These are phyloP conservation scores for Aspergillus chevalieri DNA, from an alignment of 2,329 filamentous ascomycete genomes.

Conservation along the genomic window DNA sequence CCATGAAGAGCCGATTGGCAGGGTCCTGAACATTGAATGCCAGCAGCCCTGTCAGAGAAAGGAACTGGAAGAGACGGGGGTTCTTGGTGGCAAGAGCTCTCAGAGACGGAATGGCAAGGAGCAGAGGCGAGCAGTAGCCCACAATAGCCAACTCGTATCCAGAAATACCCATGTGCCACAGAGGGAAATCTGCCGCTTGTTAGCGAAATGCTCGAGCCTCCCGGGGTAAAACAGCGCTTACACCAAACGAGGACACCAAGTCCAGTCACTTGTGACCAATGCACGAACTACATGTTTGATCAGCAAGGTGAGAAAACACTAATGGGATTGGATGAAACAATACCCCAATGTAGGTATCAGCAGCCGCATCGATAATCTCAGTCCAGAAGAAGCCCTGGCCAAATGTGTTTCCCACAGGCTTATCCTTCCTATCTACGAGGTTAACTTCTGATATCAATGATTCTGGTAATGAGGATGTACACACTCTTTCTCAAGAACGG, in stretches of 20 bases:
- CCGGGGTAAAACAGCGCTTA: slow-evolving; percentile 44
- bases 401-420: slow-evolving; percentile 64
- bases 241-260: slow-evolving; percentile 89
- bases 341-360: slow-evolving; percentile 89
- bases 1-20: slow-evolving; percentile 68
- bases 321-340: slow-evolving; percentile 23
- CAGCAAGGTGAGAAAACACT: neutral
- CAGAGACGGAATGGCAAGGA: slow-evolving; percentile 66
- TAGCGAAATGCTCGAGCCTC: slow-evolving; percentile 7
- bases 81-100: slow-evolving; percentile 64
- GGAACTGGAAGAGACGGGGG: slow-evolving; percentile 63
- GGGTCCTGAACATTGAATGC: slow-evolving; percentile 73
- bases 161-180: slow-evolving; percentile 99
- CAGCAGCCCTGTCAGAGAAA: slow-evolving; percentile 70
- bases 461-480: slow-evolving; percentile 32
- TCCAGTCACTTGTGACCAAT: slow-evolving; percentile 91
- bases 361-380: slow-evolving; percentile 70
- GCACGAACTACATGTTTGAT: slow-evolving; percentile 61
- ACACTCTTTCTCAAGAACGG: slow-evolving; percentile 67
- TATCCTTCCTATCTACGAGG: slow-evolving; percentile 59
- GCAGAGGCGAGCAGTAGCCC: slow-evolving; percentile 70
- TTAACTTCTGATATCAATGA: slow-evolving; percentile 14
- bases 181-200: slow-evolving; percentile 66
- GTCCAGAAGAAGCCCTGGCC: slow-evolving; percentile 65
- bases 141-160: slow-evolving; percentile 90